Evolutionary conservation across 2,329 filamentous ascomycete genomes (phyloP), one percentile per base, ranked within the genome.

Genomic region (Neofusicoccum sp.): DNA sequence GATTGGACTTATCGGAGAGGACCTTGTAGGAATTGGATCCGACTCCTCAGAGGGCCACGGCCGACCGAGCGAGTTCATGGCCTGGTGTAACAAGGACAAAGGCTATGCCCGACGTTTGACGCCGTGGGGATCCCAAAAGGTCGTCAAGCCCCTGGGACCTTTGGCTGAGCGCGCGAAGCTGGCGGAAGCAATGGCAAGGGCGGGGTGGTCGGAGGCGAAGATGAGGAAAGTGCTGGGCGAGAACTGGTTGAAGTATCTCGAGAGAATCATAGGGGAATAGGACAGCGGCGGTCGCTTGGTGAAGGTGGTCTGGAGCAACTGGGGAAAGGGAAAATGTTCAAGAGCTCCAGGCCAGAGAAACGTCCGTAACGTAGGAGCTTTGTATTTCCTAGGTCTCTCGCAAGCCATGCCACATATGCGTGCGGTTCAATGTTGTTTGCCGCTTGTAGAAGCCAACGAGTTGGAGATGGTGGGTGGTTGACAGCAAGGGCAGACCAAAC

Each of bases 31-130:
- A 3, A 68, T 77, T 33, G 75, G 74, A 3, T 76, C 73, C 2
- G 74, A 76, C 60, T 70, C 73, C 6, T 76, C 73, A 47, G 74
- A 78, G 60, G 75, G 74, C 34, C 73, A 77, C 62, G 72, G 68
- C 4, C 64, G 73, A 24, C 75, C 75, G 1, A 74, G 73, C 48
- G 73, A 75, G 2, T 77, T 77, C 61, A 71, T 76, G 65, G 74
- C 68, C 1, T 76, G 74, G 75, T 77, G 74, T 64, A 76, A 76
- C 63, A 74, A 69, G 40, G 75, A 77, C 59, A 77, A 77, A 64
- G 75, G 75, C 1, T 76, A 77, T 53, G 71, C 74, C 1, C 61
- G 75, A 8, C 68, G 69, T 8, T 64, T 76, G 33, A 76, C 74
- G 1, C 74, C 73, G 0, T 77, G 74, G 75, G 75, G 75, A 0